A percentile compares a stretch with the other conserved stretches of the same genome.
phyloP scores from a whole-genome alignment of 371 early-diverging fungal genomes.

The Mucor lusitanicus region DNA sequence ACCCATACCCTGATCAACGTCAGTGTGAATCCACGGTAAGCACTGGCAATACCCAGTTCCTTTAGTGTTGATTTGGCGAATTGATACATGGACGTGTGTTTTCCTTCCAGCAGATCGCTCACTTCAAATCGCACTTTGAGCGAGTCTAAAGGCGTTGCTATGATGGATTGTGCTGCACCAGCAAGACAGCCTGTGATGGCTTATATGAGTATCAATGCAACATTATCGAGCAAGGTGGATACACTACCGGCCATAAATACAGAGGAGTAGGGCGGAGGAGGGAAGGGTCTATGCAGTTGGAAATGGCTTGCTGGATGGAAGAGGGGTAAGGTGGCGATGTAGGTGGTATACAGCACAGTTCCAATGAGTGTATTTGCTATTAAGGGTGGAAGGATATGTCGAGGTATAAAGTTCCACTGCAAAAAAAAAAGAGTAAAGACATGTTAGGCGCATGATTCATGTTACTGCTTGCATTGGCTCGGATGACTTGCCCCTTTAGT shows the following conservation, averaged over 20 bases:
- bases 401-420: constrained; percentile 67
- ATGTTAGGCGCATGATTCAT: neutral
- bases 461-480: neutral
- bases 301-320: constrained; percentile 61
- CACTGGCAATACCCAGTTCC: constrained; percentile 63
- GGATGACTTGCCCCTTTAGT: constrained; percentile 51
- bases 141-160: constrained; percentile 78
- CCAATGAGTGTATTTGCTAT: constrained; percentile 76
- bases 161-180: constrained; percentile 73
- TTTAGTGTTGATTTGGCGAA: constrained; percentile 68
- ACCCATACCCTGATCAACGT: constrained; percentile 61
- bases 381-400: constrained; percentile 75
- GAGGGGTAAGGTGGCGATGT: constrained; percentile 57
- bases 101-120: constrained; percentile 73
- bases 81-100: constrained; percentile 67
- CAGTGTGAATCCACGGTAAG: constrained; percentile 72
- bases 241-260: constrained; percentile 57
- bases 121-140: constrained; percentile 77
- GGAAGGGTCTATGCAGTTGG: constrained; percentile 59
- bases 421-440: neutral
- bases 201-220: neutral
- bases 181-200: constrained; percentile 58
- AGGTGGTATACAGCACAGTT: constrained; percentile 63
- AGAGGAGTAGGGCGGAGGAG: constrained; percentile 60
- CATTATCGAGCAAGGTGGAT: neutral